Conservation (phyloP, 306 rosid species). For the Vigna trinervia region DNA sequence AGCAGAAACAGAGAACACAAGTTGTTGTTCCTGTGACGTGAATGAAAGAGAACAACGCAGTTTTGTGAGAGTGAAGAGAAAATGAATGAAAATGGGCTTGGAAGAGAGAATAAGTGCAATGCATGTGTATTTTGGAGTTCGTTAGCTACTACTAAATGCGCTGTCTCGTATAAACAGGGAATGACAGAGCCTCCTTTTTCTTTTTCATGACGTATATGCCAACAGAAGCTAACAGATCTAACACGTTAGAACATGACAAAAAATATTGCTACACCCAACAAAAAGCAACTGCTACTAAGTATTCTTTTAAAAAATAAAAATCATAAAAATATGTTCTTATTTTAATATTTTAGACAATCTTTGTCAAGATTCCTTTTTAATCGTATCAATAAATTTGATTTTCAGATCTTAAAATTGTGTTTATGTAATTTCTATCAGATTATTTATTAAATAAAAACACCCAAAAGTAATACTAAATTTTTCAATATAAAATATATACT, state of each 20-base stretch:
- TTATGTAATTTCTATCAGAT: no score
- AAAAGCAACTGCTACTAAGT: neutral
- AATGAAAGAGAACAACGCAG: constrained; percentile 5
- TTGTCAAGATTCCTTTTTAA: no score
- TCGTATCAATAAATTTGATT: no score
- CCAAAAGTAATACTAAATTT: no score
- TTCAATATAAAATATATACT: no score
- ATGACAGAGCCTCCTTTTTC: neutral
- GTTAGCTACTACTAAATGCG: constrained; percentile 43
- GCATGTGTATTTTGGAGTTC: constrained; percentile 22
- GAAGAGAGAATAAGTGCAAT: constrained; percentile 32
- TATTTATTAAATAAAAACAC: no score
- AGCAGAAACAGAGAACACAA: constrained; percentile 3
- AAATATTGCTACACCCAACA: neutral
- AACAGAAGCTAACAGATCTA: neutral
- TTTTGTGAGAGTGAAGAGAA: constrained; percentile 15
- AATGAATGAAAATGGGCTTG: constrained; percentile 29
- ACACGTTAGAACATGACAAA: neutral
- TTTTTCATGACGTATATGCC: neutral
- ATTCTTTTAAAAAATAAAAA: neutral
- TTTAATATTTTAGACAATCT: no score
- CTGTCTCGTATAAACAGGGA: constrained; percentile 39
- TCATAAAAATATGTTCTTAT: no score
- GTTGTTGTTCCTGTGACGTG: neutral
- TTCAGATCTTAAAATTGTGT: neutral